Evolutionary conservation across 805 yeast species (phyloP).

Genomic region (Diddensiella santjacobensis): DNA sequence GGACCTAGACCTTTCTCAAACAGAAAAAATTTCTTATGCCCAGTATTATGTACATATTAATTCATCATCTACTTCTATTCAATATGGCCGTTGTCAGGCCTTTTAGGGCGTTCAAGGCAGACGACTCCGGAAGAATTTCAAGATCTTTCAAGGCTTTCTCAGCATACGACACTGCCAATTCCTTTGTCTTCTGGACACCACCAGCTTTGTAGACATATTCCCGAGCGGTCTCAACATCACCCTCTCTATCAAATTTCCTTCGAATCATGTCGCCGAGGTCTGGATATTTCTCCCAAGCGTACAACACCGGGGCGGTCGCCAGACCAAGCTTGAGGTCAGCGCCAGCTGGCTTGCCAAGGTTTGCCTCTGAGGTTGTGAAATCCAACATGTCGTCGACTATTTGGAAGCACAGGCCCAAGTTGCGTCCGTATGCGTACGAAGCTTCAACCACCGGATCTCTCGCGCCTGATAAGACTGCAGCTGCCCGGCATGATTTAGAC

Average conservation of each 20-base stretch:
- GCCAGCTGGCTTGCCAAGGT: slow-evolving; percentile 92
- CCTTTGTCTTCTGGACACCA: slow-evolving; percentile 74
- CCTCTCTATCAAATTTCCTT: slow-evolving; percentile 73
- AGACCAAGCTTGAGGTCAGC: slow-evolving; percentile 91
- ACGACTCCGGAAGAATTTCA: slow-evolving; percentile 72
- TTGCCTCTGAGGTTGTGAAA: slow-evolving; percentile 79
- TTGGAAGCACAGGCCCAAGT: slow-evolving; percentile 92
- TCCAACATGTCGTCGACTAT: slow-evolving; percentile 95
- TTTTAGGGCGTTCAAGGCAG: slow-evolving; percentile 83
- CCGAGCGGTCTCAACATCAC: slow-evolving; percentile 83
- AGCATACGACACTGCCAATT: slow-evolving; percentile 76
- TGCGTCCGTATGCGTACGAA: slow-evolving; percentile 88
- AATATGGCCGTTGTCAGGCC: slow-evolving; percentile 78
- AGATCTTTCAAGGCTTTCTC: slow-evolving; percentile 69
- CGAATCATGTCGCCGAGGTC: slow-evolving; percentile 78
- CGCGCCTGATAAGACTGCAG: slow-evolving; percentile 90
- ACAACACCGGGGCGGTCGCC: slow-evolving; percentile 95
- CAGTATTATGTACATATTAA: too few species aligned
- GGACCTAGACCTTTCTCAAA: too few species aligned
- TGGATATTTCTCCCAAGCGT: slow-evolving; percentile 88
- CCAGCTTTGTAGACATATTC: slow-evolving; percentile 62
- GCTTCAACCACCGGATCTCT: slow-evolving; percentile 70
- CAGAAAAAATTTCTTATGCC: too few species aligned
- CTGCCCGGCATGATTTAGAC: slow-evolving; percentile 88
- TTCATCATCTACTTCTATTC: slow-evolving; percentile 73